These are phyloP conservation scores for Vigna nakashimae DNA, from an alignment of 306 rosid genomes.

Conservation along the genomic window DNA sequence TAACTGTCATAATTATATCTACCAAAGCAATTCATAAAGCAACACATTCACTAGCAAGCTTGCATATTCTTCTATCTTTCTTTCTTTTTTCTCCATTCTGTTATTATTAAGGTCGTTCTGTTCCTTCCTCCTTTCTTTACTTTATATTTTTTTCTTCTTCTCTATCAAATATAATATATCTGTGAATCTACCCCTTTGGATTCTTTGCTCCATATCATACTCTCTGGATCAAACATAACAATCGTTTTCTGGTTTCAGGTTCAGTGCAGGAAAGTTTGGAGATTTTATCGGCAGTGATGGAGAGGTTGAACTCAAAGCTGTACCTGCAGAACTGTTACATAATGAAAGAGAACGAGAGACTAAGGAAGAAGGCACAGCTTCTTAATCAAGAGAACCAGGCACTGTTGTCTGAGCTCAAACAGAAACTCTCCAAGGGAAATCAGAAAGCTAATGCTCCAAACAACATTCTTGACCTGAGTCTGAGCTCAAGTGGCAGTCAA, in stretches of 20 bases:
- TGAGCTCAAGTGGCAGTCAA: constrained; percentile 58
- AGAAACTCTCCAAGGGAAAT: constrained; percentile 76
- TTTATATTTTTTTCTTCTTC: background rate
- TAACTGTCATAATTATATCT: constrained; percentile 53
- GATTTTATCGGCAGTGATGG: constrained; percentile 57
- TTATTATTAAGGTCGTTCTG: constrained; percentile 23
- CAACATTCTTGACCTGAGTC: constrained; percentile 72
- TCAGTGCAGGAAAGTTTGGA: background rate
- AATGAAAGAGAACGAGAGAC: constrained; percentile 92
- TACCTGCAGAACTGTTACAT: constrained; percentile 94
- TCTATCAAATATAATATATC: background rate
- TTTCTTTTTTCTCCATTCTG: constrained; percentile 13
- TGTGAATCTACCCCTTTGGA: background rate
- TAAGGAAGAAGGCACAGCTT: constrained; percentile 96
- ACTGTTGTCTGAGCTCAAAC: constrained; percentile 87
- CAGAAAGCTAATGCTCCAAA: constrained; percentile 55
- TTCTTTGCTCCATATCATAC: background rate
- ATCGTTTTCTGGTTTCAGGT: constrained; percentile 48
- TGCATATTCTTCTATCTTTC: constrained; percentile 1
- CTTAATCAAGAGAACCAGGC: constrained; percentile 96
- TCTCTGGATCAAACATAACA: background rate
- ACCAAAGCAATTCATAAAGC: constrained; percentile 53
- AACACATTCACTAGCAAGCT: constrained; percentile 42
- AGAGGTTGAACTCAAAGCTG: constrained; percentile 92
- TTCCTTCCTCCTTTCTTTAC: constrained; percentile 19